phyloP scores from a whole-genome alignment of 805 yeast species.

The Jamesozyma jinghongensis region DNA sequence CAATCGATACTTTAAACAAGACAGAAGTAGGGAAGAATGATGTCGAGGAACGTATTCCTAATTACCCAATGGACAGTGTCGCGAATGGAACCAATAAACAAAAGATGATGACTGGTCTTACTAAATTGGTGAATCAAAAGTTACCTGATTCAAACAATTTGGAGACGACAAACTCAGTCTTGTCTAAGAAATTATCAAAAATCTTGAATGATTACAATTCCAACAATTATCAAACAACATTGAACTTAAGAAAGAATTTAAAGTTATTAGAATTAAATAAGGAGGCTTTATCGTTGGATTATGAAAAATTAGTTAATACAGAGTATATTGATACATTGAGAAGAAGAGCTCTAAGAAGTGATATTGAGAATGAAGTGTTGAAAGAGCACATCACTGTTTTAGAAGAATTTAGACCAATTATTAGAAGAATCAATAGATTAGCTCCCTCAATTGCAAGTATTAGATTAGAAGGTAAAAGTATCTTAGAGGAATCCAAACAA shows the following conservation, averaged over 20 bases:
- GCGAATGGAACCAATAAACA: background rate
- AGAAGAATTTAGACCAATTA: conserved; percentile 38
- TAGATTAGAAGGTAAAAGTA: conserved; percentile 9
- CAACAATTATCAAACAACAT: conserved; percentile 24
- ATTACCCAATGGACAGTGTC: background rate
- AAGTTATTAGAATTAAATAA: conserved; percentile 29
- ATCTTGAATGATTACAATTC: conserved; percentile 27
- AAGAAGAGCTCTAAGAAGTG: conserved; percentile 51
- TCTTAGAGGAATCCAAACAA: background rate
- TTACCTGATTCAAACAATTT: conserved; percentile 1
- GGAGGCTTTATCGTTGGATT: conserved; percentile 15
- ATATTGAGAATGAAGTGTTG: conserved; percentile 51
- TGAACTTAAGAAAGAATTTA: conserved; percentile 30
- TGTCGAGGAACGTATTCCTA: background rate
- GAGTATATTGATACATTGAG: conserved; percentile 48
- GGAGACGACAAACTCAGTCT: conserved; percentile 18
- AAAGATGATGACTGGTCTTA: conserved; percentile 1
- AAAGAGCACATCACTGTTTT: conserved; percentile 45
- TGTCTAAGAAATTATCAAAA: conserved; percentile 31
- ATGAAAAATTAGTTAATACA: conserved; percentile 37
- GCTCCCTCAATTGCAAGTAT: conserved; percentile 21
- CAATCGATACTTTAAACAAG: conserved; percentile 2
- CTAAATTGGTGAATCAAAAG: conserved; percentile 1
- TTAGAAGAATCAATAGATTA: conserved; percentile 33
- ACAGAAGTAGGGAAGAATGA: background rate